A percentile compares a stretch with the other conserved stretches of the same genome.
Conservation (phyloP, 495 filamentous ascomycete species). For the Trichoderma parareesei region DNA sequence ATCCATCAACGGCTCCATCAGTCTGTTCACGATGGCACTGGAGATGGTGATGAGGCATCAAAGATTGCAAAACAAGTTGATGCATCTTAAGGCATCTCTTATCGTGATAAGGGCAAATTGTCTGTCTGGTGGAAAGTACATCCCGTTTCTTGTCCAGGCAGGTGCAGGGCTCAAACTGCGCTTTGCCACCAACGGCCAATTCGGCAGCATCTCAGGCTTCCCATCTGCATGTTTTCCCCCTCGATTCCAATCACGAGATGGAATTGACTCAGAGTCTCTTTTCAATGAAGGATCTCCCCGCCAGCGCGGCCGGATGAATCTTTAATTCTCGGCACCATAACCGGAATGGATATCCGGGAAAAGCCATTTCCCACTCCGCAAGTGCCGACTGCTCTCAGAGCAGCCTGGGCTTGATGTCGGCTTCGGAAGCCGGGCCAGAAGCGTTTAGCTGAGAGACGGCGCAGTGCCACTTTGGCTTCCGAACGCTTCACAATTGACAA, state of each 20-base stretch:
- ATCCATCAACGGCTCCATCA: too few species aligned
- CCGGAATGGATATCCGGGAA: background rate
- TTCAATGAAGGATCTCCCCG: background rate
- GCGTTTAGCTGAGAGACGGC: background rate
- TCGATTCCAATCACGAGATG: background rate
- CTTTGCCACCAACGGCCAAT: too few species aligned
- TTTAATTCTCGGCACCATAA: background rate
- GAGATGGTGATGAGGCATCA: too few species aligned
- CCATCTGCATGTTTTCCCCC: background rate
- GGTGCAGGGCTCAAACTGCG: too few species aligned
- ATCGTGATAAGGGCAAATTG: too few species aligned
- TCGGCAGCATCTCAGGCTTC: too few species aligned
- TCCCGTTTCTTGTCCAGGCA: too few species aligned
- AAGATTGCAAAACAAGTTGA: background rate
- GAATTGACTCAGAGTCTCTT: background rate
- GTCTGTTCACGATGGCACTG: too few species aligned
- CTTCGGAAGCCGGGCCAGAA: constrained; percentile 4
- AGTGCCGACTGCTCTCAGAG: background rate
- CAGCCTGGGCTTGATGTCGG: background rate
- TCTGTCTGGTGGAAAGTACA: too few species aligned
- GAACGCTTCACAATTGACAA: too few species aligned
- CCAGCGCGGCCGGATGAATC: background rate
- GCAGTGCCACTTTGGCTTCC: too few species aligned
- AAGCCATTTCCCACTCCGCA: background rate
- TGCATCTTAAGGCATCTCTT: background rate